phyloP scores from a whole-genome alignment of 495 filamentous ascomycete species.

The Hyaloscypha bicolor region DNA sequence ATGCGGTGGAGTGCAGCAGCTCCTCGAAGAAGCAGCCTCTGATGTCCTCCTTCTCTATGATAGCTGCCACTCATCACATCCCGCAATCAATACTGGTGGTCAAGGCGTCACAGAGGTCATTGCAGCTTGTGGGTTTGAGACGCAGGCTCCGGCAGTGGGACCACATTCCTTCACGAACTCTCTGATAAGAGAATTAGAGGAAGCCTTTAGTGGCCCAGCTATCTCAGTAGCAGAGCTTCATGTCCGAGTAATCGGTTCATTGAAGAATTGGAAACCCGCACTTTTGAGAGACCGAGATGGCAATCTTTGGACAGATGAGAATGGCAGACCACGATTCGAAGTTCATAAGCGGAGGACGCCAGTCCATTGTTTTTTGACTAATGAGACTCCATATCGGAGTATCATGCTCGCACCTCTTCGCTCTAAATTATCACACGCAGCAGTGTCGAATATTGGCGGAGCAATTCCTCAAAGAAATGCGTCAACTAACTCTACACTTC shows the following conservation, averaged over 20 bases:
- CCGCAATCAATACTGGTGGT: not conserved
- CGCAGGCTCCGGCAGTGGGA: constrained; percentile 1
- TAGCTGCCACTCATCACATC: constrained; percentile 7
- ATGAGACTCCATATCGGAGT: not conserved
- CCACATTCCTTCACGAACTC: constrained; percentile 3
- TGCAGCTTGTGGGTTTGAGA: constrained; percentile 11
- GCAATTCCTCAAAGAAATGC: not conserved
- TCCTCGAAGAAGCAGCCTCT: constrained; percentile 7
- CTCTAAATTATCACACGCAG: no score
- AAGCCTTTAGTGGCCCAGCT: not conserved
- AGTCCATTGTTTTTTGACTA: constrained; percentile 5
- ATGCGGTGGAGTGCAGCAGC: constrained; percentile 7
- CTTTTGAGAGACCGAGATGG: constrained; percentile 5
- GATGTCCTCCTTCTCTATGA: constrained; percentile 14
- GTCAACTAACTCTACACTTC: not conserved
- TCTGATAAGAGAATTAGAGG: not conserved
- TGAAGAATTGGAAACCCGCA: constrained; percentile 10
- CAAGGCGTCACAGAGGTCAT: constrained; percentile 12
- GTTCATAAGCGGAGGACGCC: not conserved
- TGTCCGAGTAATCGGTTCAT: not conserved
- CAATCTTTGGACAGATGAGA: constrained; percentile 7
- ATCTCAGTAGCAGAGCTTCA: constrained; percentile 7
- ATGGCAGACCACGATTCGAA: constrained; percentile 1
- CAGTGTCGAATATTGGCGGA: not conserved
- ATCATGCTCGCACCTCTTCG: not conserved